Percentiles rank a stretch among this genome's conserved stretches.
Conservation (phyloP, 768 basidiomycete genomes). For the Boletus barrowsii region DNA sequence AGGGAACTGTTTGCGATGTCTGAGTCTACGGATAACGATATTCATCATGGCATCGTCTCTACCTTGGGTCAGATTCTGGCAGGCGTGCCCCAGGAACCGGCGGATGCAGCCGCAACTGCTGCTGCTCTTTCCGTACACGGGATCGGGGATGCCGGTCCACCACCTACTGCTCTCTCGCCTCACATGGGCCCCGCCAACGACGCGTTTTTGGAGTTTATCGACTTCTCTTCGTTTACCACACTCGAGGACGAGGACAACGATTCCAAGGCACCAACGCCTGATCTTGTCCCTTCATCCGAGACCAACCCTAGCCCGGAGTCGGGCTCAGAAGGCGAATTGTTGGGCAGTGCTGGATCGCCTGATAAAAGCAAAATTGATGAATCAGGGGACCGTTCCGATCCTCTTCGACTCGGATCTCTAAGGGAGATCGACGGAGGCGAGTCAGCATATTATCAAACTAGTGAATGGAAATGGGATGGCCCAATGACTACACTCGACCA, state of each 20-base stretch:
- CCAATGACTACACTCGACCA: slow-evolving; percentile 62
- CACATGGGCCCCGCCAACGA: slow-evolving; percentile 36
- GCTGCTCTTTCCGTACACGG: slow-evolving; percentile 27
- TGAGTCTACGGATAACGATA: slow-evolving; percentile 37
- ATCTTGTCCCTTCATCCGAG: slow-evolving; percentile 66
- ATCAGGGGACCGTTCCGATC: slow-evolving; percentile 39
- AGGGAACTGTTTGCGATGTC: slow-evolving; percentile 58
- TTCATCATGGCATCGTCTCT: slow-evolving; percentile 49
- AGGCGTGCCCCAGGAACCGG: slow-evolving; percentile 44
- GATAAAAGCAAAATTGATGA: slow-evolving; percentile 58
- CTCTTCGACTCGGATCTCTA: slow-evolving; percentile 56
- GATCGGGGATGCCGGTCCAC: slow-evolving; percentile 30
- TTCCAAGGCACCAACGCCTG: slow-evolving; percentile 73
- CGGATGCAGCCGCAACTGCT: slow-evolving; percentile 30
- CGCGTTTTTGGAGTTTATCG: slow-evolving; percentile 54
- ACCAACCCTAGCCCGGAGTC: slow-evolving; percentile 79
- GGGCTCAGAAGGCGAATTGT: slow-evolving; percentile 56
- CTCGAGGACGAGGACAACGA: slow-evolving; percentile 55
- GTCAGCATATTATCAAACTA: slow-evolving; percentile 55
- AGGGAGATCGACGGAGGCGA: slow-evolving; percentile 77
- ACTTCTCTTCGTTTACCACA: slow-evolving; percentile 60
- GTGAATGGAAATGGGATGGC: slow-evolving; percentile 72
- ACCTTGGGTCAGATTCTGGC: slow-evolving; percentile 65
- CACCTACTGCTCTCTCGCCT: slow-evolving; percentile 33
- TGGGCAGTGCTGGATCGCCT: slow-evolving; percentile 42